phyloP scores from a whole-genome alignment of 1,139 yeast species.

The Suhomyces choctaworum region DNA sequence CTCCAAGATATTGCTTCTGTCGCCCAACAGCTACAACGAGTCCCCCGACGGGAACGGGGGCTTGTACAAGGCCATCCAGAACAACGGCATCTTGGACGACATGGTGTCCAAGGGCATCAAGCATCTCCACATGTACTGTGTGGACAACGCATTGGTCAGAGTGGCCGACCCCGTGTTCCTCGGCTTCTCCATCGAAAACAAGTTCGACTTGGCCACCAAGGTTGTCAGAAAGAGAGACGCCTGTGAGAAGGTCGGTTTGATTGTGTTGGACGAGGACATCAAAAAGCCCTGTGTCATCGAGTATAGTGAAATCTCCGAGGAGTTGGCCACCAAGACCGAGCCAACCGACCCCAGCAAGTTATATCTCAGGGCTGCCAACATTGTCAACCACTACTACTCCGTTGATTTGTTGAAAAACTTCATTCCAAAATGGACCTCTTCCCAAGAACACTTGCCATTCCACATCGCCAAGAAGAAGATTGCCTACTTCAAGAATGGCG shows the following conservation, averaged over 20 bases:
- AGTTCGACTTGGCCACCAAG: constrained; percentile 83
- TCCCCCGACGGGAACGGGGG: constrained; percentile 99
- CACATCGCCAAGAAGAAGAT: constrained; percentile 95
- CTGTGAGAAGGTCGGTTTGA: constrained; percentile 85
- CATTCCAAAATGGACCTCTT: constrained; percentile 70
- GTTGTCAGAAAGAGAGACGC: constrained; percentile 94
- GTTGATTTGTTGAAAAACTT: constrained; percentile 61
- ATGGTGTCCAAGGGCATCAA: constrained; percentile 68
- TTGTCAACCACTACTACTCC: constrained; percentile 94
- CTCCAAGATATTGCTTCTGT: constrained; percentile 61
- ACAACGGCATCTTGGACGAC: constrained; percentile 67
- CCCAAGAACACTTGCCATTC: constrained; percentile 73
- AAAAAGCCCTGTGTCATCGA: constrained; percentile 88
- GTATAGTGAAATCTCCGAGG: constrained; percentile 83
- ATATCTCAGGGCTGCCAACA: constrained; percentile 89
- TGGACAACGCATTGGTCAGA: constrained; percentile 87
- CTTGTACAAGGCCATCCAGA: constrained; percentile 76
- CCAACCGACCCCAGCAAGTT: constrained; percentile 54
- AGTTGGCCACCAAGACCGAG: constrained; percentile 62
- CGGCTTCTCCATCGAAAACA: constrained; percentile 74
- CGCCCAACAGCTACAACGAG: constrained; percentile 59
- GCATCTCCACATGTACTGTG: constrained; percentile 96
- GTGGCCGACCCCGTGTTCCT: constrained; percentile 93
- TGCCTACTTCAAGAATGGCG: constrained; percentile 53
- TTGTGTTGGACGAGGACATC: constrained; percentile 64